A percentile compares a stretch with the other conserved stretches of the same genome.
Evolutionary conservation across 2,329 filamentous ascomycete species (phyloP).

Genomic region (Penicillium palitans): DNA sequence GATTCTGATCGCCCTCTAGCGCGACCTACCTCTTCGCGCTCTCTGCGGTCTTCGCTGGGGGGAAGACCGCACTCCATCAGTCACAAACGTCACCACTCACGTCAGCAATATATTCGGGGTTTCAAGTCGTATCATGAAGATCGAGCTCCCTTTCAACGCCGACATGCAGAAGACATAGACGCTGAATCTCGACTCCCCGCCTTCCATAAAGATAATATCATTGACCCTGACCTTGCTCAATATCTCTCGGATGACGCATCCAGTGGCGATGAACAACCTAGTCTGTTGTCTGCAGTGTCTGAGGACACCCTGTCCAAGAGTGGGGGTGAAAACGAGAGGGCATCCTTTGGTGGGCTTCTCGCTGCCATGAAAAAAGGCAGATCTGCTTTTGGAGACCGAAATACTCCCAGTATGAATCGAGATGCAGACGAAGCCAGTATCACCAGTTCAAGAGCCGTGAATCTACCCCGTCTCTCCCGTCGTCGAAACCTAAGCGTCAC

Average conservation of each 20-base stretch:
- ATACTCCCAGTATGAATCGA: slow-evolving; percentile 68
- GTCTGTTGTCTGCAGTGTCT: slow-evolving; percentile 74
- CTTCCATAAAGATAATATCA: slow-evolving; percentile 99
- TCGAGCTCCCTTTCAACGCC: slow-evolving; percentile 81
- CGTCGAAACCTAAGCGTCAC: slow-evolving; percentile 82
- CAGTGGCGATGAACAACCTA: slow-evolving; percentile 88
- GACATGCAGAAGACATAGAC: slow-evolving; percentile 64
- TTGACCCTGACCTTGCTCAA: slow-evolving; percentile 90
- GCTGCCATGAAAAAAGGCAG: slow-evolving; percentile 74
- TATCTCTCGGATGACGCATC: slow-evolving; percentile 95
- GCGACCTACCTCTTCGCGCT: slow-evolving; percentile 91
- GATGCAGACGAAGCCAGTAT: slow-evolving; percentile 67
- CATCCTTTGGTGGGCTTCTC: slow-evolving; percentile 70
- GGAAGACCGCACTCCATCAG: slow-evolving; percentile 74
- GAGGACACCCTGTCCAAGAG: slow-evolving; percentile 64
- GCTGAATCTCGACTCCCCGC: slow-evolving; percentile 72
- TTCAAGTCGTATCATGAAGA: slow-evolving; percentile 74
- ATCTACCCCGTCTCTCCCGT: slow-evolving; percentile 64
- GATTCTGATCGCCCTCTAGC: slow-evolving; percentile 74
- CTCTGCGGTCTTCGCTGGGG: slow-evolving; percentile 70
- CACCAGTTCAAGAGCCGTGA: slow-evolving; percentile 57
- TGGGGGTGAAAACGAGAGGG: slow-evolving; percentile 69
- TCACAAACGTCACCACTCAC: slow-evolving; percentile 84
- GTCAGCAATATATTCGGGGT: slow-evolving; percentile 76
- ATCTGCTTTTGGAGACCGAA: slow-evolving; percentile 71